These are phyloP conservation scores for Spinellus fusiger DNA, from an alignment of 192 early-diverging fungal genomes.

Conservation along the genomic window DNA sequence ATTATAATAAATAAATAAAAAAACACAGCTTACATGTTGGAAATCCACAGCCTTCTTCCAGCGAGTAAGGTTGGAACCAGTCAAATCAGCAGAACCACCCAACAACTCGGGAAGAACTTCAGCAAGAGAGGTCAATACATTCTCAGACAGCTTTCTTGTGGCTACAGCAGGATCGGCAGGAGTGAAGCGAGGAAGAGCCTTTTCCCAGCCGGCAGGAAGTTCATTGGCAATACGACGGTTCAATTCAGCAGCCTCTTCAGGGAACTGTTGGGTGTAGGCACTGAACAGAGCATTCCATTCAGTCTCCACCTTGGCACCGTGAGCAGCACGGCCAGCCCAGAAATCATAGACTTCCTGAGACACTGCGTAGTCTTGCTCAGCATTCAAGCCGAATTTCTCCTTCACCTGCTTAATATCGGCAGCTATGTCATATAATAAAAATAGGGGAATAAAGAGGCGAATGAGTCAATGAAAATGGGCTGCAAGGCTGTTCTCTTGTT, in stretches of 20 bases:
- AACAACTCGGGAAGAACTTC: constrained; percentile 78
- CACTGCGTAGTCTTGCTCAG: constrained; percentile 68
- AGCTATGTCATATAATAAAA: constrained; percentile 16
- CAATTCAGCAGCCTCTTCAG: constrained; percentile 63
- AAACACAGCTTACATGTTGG: constrained; percentile 61
- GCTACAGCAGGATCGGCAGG: constrained; percentile 74
- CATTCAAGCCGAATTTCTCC: constrained; percentile 77
- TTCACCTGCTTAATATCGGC: constrained; percentile 80
- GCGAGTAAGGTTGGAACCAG: constrained; percentile 90
- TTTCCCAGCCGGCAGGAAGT: constrained; percentile 68
- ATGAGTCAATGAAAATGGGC: background rate
- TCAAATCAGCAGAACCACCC: constrained; percentile 95
- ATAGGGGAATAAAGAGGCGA: background rate
- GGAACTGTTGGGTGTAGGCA: constrained; percentile 60
- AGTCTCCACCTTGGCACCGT: constrained; percentile 56
- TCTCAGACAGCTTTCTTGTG: constrained; percentile 87
- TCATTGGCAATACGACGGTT: constrained; percentile 67
- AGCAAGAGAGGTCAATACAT: constrained; percentile 76
- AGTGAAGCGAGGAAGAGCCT: constrained; percentile 73
- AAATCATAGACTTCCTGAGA: constrained; percentile 61
- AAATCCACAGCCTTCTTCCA: constrained; percentile 96
- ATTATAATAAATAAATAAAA: background rate
- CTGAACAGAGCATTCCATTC: constrained; percentile 73
- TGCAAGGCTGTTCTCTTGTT: background rate
- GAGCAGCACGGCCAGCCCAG: constrained; percentile 39